Percentiles rank a stretch among this genome's conserved stretches.
Evolutionary conservation across 176 grass and related monocot species (phyloP).

Genomic region (Saccharum officinarum): DNA sequence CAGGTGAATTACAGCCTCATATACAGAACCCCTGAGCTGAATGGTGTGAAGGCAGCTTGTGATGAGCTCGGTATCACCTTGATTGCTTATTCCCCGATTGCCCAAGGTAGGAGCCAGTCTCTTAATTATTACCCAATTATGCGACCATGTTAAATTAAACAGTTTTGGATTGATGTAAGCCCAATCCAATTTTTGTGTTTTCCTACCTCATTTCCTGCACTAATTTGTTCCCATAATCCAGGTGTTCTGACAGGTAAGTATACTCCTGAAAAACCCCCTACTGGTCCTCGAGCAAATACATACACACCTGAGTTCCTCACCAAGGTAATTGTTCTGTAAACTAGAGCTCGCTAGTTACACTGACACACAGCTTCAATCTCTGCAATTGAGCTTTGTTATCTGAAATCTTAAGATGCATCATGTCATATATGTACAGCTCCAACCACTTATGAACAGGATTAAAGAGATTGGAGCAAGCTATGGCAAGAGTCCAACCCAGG

Average conservation of each 20-base stretch:
- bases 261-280: constrained; percentile 67
- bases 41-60: constrained; percentile 68
- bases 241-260: constrained; percentile 77
- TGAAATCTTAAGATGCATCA: constrained; percentile 8
- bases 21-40: constrained; percentile 65
- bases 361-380: not conserved
- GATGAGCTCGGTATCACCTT: constrained; percentile 79
- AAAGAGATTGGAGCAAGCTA: constrained; percentile 83
- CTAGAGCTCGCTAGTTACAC: not conserved
- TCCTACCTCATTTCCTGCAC: not conserved
- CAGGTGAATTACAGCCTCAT: constrained; percentile 84
- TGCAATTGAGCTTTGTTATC: not conserved
- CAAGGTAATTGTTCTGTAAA: constrained; percentile 40
- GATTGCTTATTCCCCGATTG: constrained; percentile 79
- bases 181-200: not conserved
- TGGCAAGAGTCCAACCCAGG: constrained; percentile 80
- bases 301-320: constrained; percentile 71
- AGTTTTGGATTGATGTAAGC: not conserved
- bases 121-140: not conserved
- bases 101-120: constrained; percentile 48
- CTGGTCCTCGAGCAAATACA: constrained; percentile 56
- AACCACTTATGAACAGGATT: constrained; percentile 83
- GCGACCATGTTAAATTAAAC: not conserved
- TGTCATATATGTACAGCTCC: constrained; percentile 46
- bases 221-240: constrained; percentile 15